Conservation (phyloP, 345 rosid species). For the Pseudoturritis turrita region DNA sequence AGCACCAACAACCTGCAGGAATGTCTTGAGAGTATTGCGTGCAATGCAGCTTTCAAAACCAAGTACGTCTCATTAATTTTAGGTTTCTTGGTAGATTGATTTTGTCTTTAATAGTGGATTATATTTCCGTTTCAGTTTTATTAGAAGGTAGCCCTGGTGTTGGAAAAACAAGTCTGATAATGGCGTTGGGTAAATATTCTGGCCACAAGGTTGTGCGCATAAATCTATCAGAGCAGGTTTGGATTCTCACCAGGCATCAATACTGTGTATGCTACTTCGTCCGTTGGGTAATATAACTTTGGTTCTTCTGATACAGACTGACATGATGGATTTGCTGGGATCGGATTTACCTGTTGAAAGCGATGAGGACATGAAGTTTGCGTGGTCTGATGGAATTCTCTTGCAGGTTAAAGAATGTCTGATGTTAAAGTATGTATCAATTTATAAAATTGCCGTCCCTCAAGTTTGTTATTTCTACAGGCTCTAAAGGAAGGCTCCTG, state of each 20-base stretch:
- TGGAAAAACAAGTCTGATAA: conserved; percentile 91
- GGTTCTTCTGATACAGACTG: conserved; percentile 62
- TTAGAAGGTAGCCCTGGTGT: conserved; percentile 99
- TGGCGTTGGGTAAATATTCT: conserved; percentile 85
- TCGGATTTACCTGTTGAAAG: conserved; percentile 91
- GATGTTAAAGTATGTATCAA: neutral
- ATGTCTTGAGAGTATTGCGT: conserved; percentile 80
- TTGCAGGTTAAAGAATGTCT: conserved; percentile 54
- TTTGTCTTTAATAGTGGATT: conserved; percentile 12
- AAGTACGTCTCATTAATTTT: conserved; percentile 36
- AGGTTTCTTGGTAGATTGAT: conserved; percentile 7
- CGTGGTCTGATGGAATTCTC: conserved; percentile 95
- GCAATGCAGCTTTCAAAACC: conserved; percentile 97
- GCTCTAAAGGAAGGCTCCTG: conserved; percentile 95
- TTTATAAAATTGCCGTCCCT: neutral
- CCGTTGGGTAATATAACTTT: conserved; percentile 6
- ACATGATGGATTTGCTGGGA: conserved; percentile 96
- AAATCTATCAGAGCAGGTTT: conserved; percentile 94
- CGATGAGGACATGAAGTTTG: conserved; percentile 85
- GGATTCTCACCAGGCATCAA: conserved; percentile 13
- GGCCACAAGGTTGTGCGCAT: conserved; percentile 96
- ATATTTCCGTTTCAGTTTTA: conserved; percentile 45
- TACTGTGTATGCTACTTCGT: neutral
- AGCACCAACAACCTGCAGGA: conserved; percentile 85
- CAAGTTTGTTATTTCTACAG: conserved; percentile 34